A percentile compares a stretch with the other conserved stretches of the same genome.
phyloP scores from a whole-genome alignment of 2,329 filamentous ascomycete genomes.

The Diatrype stigma region DNA sequence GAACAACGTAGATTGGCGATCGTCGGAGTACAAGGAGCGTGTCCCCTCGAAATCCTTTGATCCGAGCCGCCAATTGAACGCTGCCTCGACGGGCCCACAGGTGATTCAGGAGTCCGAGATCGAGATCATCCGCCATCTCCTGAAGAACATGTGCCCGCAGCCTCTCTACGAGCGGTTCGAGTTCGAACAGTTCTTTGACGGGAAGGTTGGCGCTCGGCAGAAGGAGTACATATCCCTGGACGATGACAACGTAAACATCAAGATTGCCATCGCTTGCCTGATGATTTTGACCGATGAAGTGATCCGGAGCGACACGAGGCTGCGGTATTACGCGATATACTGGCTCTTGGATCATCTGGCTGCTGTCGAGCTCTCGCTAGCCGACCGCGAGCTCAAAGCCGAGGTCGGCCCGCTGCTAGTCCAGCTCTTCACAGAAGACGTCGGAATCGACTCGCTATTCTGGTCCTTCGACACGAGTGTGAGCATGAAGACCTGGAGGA shows the following conservation, averaged over 20 bases:
- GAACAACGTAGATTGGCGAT: slow-evolving; percentile 23
- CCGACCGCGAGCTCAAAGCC: slow-evolving; percentile 24
- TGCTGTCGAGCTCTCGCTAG: slow-evolving; percentile 23
- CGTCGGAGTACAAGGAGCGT: slow-evolving; percentile 21
- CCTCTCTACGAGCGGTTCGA: slow-evolving; percentile 29
- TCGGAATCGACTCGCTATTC: slow-evolving; percentile 26
- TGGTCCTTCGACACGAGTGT: slow-evolving; percentile 21
- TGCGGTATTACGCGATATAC: slow-evolving; percentile 23
- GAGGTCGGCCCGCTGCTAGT: slow-evolving; percentile 24
- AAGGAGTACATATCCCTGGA: slow-evolving; percentile 30
- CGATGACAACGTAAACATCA: slow-evolving; percentile 27
- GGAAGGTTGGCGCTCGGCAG: slow-evolving; percentile 22
- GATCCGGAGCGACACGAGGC: slow-evolving; percentile 11
- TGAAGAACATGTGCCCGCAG: slow-evolving; percentile 28
- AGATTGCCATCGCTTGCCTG: slow-evolving; percentile 23
- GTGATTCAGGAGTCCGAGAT: slow-evolving; percentile 27
- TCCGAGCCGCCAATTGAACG: neutral
- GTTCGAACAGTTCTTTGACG: slow-evolving; percentile 30
- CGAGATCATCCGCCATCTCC: slow-evolving; percentile 28
- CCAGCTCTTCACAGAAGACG: slow-evolving; percentile 23
- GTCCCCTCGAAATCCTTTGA: slow-evolving; percentile 17
- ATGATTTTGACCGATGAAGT: slow-evolving; percentile 22
- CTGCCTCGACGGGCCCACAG: slow-evolving; percentile 8
- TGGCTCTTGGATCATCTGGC: slow-evolving; percentile 24
- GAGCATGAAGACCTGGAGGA: slow-evolving; percentile 23